A percentile compares a stretch with the other conserved stretches of the same genome.
These are phyloP conservation scores for Chaetomiaceae sp. DNA, from an alignment of 2,329 filamentous ascomycete genomes.

Conservation along the genomic window DNA sequence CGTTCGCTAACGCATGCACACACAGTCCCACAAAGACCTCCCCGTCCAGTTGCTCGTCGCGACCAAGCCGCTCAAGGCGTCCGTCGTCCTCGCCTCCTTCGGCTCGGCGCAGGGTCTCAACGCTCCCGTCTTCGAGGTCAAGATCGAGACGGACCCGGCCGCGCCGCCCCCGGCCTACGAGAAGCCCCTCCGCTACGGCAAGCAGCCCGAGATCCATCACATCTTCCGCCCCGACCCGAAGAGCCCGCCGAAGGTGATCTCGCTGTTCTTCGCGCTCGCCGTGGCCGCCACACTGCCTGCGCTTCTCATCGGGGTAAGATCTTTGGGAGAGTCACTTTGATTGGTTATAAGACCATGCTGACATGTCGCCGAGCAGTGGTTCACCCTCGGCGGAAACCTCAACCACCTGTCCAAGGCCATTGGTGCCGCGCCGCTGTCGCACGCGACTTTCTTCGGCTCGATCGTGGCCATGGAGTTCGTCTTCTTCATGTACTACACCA, in stretches of 20 bases:
- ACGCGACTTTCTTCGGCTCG: conserved; percentile 79
- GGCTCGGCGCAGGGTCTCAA: conserved; percentile 64
- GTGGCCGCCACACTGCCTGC: conserved; percentile 68
- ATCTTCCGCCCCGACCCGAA: conserved; percentile 75
- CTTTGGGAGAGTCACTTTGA: neutral
- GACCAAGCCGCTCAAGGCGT: conserved; percentile 65
- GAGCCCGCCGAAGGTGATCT: conserved; percentile 75
- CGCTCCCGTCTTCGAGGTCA: conserved; percentile 65
- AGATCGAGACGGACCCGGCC: conserved; percentile 57
- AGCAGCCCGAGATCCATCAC: conserved; percentile 80
- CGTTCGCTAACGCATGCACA: conserved; percentile 1
- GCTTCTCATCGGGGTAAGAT: conserved; percentile 62
- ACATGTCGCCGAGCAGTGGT: conserved; percentile 55
- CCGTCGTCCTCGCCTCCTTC: conserved; percentile 79
- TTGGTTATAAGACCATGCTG: neutral
- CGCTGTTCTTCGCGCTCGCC: conserved; percentile 66
- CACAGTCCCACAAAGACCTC: conserved; percentile 79
- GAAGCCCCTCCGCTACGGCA: conserved; percentile 73
- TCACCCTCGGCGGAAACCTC: conserved; percentile 74
- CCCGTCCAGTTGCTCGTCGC: conserved; percentile 72
- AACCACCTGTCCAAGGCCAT: conserved; percentile 72
- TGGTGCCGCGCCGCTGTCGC: conserved; percentile 68
- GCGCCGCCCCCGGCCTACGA: conserved; percentile 55
- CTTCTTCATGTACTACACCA: conserved; percentile 90
- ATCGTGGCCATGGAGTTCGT: conserved; percentile 82